phyloP scores from a whole-genome alignment of 2,329 filamentous ascomycete genomes.

The Ceratocystis destructans region DNA sequence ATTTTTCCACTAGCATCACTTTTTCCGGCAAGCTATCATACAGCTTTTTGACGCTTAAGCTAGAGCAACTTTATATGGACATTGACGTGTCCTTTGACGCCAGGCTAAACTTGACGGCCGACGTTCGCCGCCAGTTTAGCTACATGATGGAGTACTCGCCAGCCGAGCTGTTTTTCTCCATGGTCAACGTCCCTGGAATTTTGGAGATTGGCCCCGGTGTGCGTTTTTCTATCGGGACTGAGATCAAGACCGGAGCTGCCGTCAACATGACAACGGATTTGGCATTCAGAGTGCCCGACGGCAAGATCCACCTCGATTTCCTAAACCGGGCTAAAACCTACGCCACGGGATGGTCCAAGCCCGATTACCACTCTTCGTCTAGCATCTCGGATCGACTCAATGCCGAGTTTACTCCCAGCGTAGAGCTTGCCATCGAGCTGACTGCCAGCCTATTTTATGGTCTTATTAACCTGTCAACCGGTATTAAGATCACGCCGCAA shows the following conservation, averaged over 20 bases:
- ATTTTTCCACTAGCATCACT: conserved; percentile 27
- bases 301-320: conserved; percentile 30
- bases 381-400: conserved; percentile 26
- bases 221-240: conserved; percentile 28
- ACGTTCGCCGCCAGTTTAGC: conserved; percentile 26
- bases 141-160: conserved; percentile 28
- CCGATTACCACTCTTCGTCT: conserved; percentile 27
- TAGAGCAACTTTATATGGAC: conserved; percentile 31
- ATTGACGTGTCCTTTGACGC: conserved; percentile 30
- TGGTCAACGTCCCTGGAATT: conserved; percentile 30
- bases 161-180: conserved; percentile 27
- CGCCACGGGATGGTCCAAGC: conserved; percentile 27
- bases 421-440: conserved; percentile 29
- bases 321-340: conserved; percentile 24
- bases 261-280: conserved; percentile 26
- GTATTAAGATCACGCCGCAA: conserved; percentile 27
- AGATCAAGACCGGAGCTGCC: conserved; percentile 27
- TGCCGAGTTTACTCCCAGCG: conserved; percentile 26
- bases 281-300: conserved; percentile 26
- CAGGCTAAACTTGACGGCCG: conserved; percentile 27
- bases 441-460: conserved; percentile 28
- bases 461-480: conserved; percentile 28
- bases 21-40: conserved; percentile 33
- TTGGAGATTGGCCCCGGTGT: conserved; percentile 29
- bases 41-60: conserved; percentile 26